phyloP scores from a whole-genome alignment of 371 early-diverging fungal species.

The Smittium mucronatum region DNA sequence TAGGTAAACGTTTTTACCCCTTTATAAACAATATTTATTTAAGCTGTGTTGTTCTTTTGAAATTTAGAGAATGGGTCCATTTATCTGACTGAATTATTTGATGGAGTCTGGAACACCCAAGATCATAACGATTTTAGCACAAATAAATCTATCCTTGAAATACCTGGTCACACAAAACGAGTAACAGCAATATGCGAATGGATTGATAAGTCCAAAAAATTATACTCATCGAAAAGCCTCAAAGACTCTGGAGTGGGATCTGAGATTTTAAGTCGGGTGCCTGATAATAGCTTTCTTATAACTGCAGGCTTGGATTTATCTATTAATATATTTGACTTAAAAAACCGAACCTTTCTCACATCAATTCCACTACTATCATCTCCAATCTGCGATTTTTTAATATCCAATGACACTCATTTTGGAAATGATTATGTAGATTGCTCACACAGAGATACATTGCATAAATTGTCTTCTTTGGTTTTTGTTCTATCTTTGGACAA shows the following conservation, averaged over 20 bases:
- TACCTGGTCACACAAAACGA: neutral
- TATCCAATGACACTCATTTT: neutral
- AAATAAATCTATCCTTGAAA: neutral
- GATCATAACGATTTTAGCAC: neutral
- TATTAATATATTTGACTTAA: neutral
- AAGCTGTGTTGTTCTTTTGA: neutral
- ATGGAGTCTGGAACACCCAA: neutral
- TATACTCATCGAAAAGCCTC: neutral
- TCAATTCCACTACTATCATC: neutral
- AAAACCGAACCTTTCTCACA: neutral
- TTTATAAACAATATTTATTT: neutral
- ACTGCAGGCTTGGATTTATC: neutral
- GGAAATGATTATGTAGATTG: neutral
- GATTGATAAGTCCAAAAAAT: neutral
- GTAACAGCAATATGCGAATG: neutral
- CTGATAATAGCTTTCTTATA: neutral
- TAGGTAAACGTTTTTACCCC: neutral
- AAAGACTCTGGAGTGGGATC: neutral
- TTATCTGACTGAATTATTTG: neutral
- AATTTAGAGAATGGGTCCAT: neutral
- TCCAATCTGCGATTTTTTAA: neutral
- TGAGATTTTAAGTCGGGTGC: neutral
- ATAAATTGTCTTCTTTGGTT: neutral
- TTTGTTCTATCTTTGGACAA: neutral
- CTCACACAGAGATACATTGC: neutral